Percentiles rank a stretch among this genome's conserved stretches.
Conservation (phyloP, 495 filamentous ascomycete genomes). For the Lasiosphaeris hirsuta region DNA sequence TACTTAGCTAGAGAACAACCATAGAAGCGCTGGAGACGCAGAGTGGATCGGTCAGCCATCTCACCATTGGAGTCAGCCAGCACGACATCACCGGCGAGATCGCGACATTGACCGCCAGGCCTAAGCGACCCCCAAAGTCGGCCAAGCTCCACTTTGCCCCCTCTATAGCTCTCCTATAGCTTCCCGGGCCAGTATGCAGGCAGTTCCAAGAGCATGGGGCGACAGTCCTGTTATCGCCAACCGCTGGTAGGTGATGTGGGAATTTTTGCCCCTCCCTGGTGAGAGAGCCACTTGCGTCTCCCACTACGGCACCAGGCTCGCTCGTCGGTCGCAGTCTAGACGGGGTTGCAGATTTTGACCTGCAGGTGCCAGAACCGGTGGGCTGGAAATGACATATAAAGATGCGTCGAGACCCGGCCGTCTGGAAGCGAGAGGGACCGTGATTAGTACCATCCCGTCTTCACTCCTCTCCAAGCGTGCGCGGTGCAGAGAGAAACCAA, state of each 20-base stretch:
- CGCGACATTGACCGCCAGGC: slow-evolving; percentile 17
- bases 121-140: neutral
- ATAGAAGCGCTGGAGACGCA: neutral
- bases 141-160: neutral
- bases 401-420: neutral
- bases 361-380: neutral
- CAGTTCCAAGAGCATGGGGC: neutral
- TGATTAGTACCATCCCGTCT: neutral
- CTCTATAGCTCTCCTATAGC: neutral
- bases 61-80: slow-evolving; percentile 12
- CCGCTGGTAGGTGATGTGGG: neutral
- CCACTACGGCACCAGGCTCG: no score
- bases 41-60: slow-evolving; percentile 1
- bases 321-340: no score
- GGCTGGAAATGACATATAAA: neutral
- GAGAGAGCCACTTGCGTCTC: no score
- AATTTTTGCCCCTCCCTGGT: no score
- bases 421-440: neutral
- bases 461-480: neutral
- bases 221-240: neutral
- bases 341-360: neutral
- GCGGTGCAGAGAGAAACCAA: neutral
- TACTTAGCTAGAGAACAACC: no score
- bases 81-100: slow-evolving; percentile 7
- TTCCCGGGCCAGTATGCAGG: no score